Evolutionary conservation across 2,329 filamentous ascomycete species (phyloP).

Genomic region (Botryosphaeria dothidea): DNA sequence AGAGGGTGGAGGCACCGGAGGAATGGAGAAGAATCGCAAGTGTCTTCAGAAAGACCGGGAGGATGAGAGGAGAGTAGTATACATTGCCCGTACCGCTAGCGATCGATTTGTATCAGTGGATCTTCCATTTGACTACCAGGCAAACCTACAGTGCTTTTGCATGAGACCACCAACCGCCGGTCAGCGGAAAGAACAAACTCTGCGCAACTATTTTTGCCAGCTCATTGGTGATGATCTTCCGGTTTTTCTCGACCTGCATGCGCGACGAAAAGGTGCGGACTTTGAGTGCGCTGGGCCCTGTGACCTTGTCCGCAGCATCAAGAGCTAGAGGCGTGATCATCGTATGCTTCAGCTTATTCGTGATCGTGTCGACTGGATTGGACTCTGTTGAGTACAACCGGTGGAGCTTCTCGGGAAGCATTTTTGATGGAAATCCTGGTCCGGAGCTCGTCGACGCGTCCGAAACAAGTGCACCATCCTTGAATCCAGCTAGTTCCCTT

Average conservation of each 20-base stretch:
- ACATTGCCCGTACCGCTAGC: slow-evolving; percentile 43
- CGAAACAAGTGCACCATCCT: slow-evolving; percentile 51
- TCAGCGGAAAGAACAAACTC: slow-evolving; percentile 84
- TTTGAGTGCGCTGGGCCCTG: slow-evolving; percentile 83
- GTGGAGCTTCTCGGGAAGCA: slow-evolving; percentile 72
- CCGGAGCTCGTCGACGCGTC: neutral
- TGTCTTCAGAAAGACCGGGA: slow-evolving; percentile 82
- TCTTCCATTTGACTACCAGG: slow-evolving; percentile 18
- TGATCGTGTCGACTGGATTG: slow-evolving; percentile 68
- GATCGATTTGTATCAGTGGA: slow-evolving; percentile 5
- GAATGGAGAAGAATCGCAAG: slow-evolving; percentile 81
- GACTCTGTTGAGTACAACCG: slow-evolving; percentile 61
- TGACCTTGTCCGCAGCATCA: slow-evolving; percentile 74
- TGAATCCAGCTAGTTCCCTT: slow-evolving; percentile 80
- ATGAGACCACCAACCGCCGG: slow-evolving; percentile 73
- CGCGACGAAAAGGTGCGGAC: slow-evolving; percentile 84
- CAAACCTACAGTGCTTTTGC: slow-evolving; percentile 51
- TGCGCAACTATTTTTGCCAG: slow-evolving; percentile 74
- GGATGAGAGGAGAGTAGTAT: slow-evolving; percentile 71
- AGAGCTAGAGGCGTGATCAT: slow-evolving; percentile 83
- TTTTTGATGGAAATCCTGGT: slow-evolving; percentile 70
- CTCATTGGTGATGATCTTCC: slow-evolving; percentile 67
- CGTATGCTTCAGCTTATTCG: slow-evolving; percentile 65
- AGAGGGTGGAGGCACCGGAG: slow-evolving; percentile 74
- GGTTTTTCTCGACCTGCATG: slow-evolving; percentile 64